Percentiles rank a stretch among this genome's conserved stretches.
phyloP scores from a whole-genome alignment of 2,329 filamentous ascomycete species.

The Neofusicoccum parvum region DNA sequence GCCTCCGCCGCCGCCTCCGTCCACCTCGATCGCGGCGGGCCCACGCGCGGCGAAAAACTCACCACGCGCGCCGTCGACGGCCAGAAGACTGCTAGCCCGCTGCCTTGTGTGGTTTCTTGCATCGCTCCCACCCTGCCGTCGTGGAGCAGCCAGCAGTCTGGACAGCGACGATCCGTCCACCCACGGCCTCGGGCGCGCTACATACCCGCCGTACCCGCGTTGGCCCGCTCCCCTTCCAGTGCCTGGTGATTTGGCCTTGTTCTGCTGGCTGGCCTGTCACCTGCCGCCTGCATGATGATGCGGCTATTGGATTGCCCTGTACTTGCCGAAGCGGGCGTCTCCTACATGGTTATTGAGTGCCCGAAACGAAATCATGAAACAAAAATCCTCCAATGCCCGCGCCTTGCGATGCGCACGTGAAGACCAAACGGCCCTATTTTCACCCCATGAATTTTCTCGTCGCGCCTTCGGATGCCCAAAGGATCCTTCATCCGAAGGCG shows the following conservation, averaged over 20 bases:
- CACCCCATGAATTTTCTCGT: background rate
- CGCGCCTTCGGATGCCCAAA: background rate
- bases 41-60: no score
- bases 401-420: background rate
- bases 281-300: no score
- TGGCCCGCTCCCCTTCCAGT: background rate
- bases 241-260: no score
- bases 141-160: background rate
- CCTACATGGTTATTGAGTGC: no score
- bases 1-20: no score
- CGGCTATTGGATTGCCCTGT: no score
- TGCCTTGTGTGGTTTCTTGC: background rate
- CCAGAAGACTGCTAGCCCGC: background rate
- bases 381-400: background rate
- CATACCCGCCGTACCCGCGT: background rate
- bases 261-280: no score
- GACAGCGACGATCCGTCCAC: background rate
- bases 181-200: background rate
- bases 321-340: no score
- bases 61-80: no score
- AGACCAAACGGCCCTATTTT: background rate
- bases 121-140: background rate
- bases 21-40: no score
- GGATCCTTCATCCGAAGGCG: background rate
- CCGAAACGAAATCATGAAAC: no score